Evolutionary conservation across 148 eudicot species (phyloP), one percentile per base, ranked within the genome.

Genomic region (Chenopodium berlandieri): DNA sequence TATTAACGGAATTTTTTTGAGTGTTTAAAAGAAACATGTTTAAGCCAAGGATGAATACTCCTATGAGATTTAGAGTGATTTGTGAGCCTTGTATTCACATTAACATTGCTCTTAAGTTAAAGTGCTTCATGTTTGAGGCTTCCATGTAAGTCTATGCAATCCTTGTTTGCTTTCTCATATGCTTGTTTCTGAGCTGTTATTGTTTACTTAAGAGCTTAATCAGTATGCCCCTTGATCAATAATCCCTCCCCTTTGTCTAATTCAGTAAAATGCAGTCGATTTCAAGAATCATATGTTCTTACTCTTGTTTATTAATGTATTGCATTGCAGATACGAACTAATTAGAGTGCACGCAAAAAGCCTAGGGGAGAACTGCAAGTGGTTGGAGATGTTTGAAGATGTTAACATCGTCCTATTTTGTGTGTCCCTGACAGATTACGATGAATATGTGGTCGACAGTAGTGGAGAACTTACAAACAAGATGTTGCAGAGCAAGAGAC

Each of bases 351-450:
- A 80, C 34, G 46, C 90, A 46, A 88, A 88, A 83, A 86, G 89
- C 86, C 90, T 95, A 1, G 96, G 97, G 82, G 79, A 91, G 79
- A 90, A 91, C 76, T 90, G 93, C 90, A 95, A 91, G 83, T 92
- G 92, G 97, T 47, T 95, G 48, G 90, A 86, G 84, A 95, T 91
- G 97, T 95, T 95, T 65, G 95, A 91, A 88, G 92, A 91, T 50
- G 83, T 86, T 14, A 80, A 83, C 30, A 82, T 95, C 0, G 88
- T 95, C 77, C 71, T 93, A 2, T 92, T 79, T 60, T 89, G 92
- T 66, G 94, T 92, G 37, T 78, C 91, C 37, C 86, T 93, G 37
- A 88, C 88, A 0, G 92, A 88, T 37, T 95, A 91, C 32, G 89
- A 86, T 50, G 86, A 92, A 76, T 87, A 85, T 30, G 78, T 62